Percentiles rank a stretch among this genome's conserved stretches.
These are phyloP conservation scores for Cladosporium phlei DNA, from an alignment of 2,329 filamentous ascomycete species.

Conservation along the genomic window DNA sequence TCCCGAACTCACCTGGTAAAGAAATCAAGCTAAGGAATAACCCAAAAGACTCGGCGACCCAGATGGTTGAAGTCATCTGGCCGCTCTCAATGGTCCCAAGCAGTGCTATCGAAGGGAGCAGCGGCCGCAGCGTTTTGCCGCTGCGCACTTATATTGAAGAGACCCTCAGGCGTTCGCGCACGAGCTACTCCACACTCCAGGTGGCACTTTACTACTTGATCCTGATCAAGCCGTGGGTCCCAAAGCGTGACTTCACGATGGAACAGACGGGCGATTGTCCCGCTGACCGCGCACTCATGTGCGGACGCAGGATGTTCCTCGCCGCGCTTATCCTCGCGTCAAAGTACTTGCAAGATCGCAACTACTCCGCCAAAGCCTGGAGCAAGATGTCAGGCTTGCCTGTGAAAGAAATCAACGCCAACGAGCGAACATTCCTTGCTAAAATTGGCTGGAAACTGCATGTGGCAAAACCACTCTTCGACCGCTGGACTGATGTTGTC, in stretches of 20 bases:
- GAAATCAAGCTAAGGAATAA: too few species aligned
- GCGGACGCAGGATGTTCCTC: constrained; percentile 95
- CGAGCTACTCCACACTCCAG: constrained; percentile 95
- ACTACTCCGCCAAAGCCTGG: constrained; percentile 96
- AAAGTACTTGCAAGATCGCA: constrained; percentile 96
- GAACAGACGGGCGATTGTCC: constrained; percentile 72
- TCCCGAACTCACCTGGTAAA: too few species aligned
- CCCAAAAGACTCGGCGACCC: constrained; percentile 92
- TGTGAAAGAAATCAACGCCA: constrained; percentile 90
- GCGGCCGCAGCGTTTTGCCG: constrained; percentile 73
- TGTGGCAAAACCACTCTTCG: constrained; percentile 81
- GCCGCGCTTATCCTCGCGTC: constrained; percentile 91
- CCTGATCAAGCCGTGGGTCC: constrained; percentile 85
- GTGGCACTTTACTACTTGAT: constrained; percentile 95
- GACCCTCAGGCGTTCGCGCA: constrained; percentile 87
- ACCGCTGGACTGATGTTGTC: constrained; percentile 90
- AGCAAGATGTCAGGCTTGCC: constrained; percentile 98
- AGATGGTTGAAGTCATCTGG: constrained; percentile 97
- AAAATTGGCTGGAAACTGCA: constrained; percentile 94
- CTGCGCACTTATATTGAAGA: constrained; percentile 96
- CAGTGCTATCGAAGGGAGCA: constrained; percentile 57
- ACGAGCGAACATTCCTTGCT: constrained; percentile 85
- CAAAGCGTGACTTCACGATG: constrained; percentile 76
- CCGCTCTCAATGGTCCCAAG: constrained; percentile 78
- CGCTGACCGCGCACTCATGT: constrained; percentile 77